Evolutionary conservation across 306 rosid species (phyloP).

Genomic region (barrel medic (Medicago truncatula)): MtrunA17r5.0-ANR NC_053045.1:64097501-64098000

Average conservation of each 20-base stretch:
- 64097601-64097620: conserved; percentile 34
- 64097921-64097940: conserved; percentile 21
- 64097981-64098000: conserved; percentile 15
- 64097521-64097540: background rate
- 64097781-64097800: conserved; percentile 30
- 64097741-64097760: conserved; percentile 40
- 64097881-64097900: conserved; percentile 35
- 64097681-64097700: conserved; percentile 28
- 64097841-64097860: conserved; percentile 31
- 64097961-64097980: conserved; percentile 17
- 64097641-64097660: conserved; percentile 13
- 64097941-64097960: too few relatives aligned
- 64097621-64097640: conserved; percentile 13
- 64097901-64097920: conserved; percentile 33
- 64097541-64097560: background rate
- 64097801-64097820: conserved; percentile 29
- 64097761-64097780: conserved; percentile 47
- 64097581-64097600: conserved; percentile 7
- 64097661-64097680: conserved; percentile 4
- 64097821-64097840: conserved; percentile 34
- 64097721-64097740: conserved; percentile 34
- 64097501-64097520: background rate
- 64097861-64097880: conserved; percentile 39
- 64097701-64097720: conserved; percentile 30
- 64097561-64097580: background rate